A percentile compares a stretch with the other conserved stretches of the same genome.
These are phyloP conservation scores for Penicillium hesseltinei DNA, from an alignment of 2,329 filamentous ascomycete species.

Conservation along the genomic window DNA sequence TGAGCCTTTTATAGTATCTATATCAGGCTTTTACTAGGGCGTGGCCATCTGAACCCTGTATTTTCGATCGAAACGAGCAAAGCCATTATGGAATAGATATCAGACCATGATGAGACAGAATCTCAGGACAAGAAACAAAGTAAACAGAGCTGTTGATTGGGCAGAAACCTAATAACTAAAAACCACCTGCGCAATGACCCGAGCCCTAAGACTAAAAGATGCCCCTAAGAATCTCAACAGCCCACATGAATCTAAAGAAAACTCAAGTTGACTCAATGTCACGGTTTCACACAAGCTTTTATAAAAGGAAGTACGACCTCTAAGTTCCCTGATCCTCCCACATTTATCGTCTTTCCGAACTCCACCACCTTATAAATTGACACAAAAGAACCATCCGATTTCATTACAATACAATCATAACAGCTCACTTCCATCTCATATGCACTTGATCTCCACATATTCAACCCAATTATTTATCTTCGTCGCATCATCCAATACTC, in stretches of 20 bases:
- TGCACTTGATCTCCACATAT: background rate
- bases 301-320: background rate
- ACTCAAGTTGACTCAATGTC: background rate
- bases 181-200: background rate
- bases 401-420: background rate
- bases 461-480: background rate
- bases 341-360: background rate
- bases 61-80: background rate
- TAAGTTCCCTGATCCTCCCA: background rate
- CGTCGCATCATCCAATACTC: background rate
- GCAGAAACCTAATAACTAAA: background rate
- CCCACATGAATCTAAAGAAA: background rate
- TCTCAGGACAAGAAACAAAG: background rate
- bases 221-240: background rate
- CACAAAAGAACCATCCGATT: background rate
- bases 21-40: too few relatives aligned
- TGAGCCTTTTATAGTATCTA: too few relatives aligned
- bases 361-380: background rate
- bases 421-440: background rate
- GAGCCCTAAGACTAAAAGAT: background rate
- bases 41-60: background rate
- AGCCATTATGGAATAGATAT: background rate
- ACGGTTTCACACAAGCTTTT: background rate
- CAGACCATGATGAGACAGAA: background rate
- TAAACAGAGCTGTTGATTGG: too few relatives aligned